These are phyloP conservation scores for Suhomyces vadensis DNA, from an alignment of 805 yeast species.

Conservation along the genomic window DNA sequence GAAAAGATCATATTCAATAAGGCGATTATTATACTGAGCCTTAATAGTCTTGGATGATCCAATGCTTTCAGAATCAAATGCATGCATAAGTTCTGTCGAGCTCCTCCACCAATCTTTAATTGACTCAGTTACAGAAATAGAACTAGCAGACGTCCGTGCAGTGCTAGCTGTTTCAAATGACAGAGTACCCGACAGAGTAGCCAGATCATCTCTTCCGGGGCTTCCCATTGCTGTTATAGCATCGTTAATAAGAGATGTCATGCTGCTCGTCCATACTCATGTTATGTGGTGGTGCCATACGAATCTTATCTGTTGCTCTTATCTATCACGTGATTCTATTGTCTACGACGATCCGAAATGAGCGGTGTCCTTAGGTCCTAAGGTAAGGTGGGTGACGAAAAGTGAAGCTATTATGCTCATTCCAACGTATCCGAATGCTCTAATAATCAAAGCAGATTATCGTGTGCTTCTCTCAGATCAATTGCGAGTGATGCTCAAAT, in stretches of 20 bases:
- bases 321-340: neutral
- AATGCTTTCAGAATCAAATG: constrained; percentile 6
- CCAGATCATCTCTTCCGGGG: neutral
- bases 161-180: neutral
- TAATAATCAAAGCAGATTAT: too few species aligned
- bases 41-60: constrained; percentile 3
- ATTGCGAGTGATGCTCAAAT: too few species aligned
- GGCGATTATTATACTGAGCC: constrained; percentile 27
- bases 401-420: too few species aligned
- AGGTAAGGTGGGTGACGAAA: too few species aligned
- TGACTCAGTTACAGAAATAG: constrained; percentile 29
- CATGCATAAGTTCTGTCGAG: constrained; percentile 22
- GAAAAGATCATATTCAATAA: constrained; percentile 36
- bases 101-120: constrained; percentile 42
- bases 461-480: too few species aligned
- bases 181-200: neutral
- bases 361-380: too few species aligned
- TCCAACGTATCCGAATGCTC: too few species aligned
- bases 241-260: constrained; percentile 15
- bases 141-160: constrained; percentile 7
- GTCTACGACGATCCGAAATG: too few species aligned
- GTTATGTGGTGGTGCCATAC: neutral
- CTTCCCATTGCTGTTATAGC: constrained; percentile 29
- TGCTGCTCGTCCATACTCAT: too few species aligned
- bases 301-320: neutral